Evolutionary conservation across 345 rosid species (phyloP).

Genomic region (Hirschfeldia incana): DNA sequence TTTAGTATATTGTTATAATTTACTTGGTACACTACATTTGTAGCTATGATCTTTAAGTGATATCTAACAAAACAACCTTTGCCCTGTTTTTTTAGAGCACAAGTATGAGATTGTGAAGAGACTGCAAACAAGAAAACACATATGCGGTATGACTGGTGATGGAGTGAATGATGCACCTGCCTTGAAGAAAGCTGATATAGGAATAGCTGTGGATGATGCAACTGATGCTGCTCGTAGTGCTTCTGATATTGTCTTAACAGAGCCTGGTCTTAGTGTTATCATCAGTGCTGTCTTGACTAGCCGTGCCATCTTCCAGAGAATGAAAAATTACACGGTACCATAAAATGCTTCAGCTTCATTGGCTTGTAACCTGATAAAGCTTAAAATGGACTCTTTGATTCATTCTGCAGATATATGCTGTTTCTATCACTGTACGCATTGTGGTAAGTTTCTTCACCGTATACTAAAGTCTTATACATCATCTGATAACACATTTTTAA

Average conservation of each 20-base stretch:
- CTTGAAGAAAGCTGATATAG: slow-evolving; percentile 65
- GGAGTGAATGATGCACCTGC: slow-evolving; percentile 74
- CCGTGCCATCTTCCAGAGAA: slow-evolving; percentile 66
- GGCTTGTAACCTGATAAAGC: neutral
- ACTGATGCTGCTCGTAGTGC: slow-evolving; percentile 68
- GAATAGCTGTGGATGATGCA: slow-evolving; percentile 66
- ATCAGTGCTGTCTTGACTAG: slow-evolving; percentile 62
- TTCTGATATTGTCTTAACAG: slow-evolving; percentile 66
- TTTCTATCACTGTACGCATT: slow-evolving; percentile 65
- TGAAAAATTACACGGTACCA: slow-evolving; percentile 61
- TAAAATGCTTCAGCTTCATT: slow-evolving; percentile 4
- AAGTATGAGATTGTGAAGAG: slow-evolving; percentile 59
- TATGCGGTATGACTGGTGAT: slow-evolving; percentile 64
- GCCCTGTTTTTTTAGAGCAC: slow-evolving; percentile 42
- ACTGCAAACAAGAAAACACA: slow-evolving; percentile 54
- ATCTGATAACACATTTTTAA: neutral
- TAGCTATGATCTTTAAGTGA: neutral
- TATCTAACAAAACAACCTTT: neutral
- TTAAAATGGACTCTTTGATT: slow-evolving; percentile 4
- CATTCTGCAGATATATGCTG: slow-evolving; percentile 57
- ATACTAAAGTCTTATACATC: neutral
- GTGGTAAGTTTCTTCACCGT: slow-evolving; percentile 45
- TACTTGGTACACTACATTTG: too few species aligned
- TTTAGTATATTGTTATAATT: too few species aligned
- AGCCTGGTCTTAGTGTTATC: slow-evolving; percentile 68